These are phyloP conservation scores for Pythium periplocum DNA, from an alignment of 352 stramenopile genomes.

Conservation along the genomic window DNA sequence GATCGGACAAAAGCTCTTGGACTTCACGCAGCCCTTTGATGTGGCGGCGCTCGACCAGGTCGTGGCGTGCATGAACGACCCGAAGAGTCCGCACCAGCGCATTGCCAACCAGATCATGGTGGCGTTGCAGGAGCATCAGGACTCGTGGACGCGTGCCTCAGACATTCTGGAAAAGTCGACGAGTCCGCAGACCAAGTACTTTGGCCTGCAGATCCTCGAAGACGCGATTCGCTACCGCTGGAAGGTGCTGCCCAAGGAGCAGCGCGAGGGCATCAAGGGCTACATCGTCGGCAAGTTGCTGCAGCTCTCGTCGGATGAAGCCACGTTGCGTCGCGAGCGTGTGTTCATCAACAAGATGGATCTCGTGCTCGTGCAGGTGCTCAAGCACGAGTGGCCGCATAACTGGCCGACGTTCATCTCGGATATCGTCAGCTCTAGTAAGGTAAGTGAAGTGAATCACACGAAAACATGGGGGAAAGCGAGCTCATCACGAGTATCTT, in stretches of 20 bases:
- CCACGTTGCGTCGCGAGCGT: slow-evolving; percentile 80
- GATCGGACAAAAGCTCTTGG: slow-evolving; percentile 88
- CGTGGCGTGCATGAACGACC: slow-evolving; percentile 95
- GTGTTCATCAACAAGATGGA: slow-evolving; percentile 96
- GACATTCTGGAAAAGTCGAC: slow-evolving; percentile 95
- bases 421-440: slow-evolving; percentile 92
- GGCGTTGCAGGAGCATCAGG: slow-evolving; percentile 90
- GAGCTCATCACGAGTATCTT: not conserved
- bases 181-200: slow-evolving; percentile 89
- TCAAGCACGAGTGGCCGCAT: slow-evolving; percentile 99
- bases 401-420: slow-evolving; percentile 99
- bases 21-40: slow-evolving; percentile 95
- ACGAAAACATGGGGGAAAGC: too few relatives aligned
- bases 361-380: slow-evolving; percentile 95
- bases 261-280: slow-evolving; percentile 98
- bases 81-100: slow-evolving; percentile 89
- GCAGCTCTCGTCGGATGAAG: slow-evolving; percentile 89
- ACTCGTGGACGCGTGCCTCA: slow-evolving; percentile 91
- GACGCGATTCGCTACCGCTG: slow-evolving; percentile 96
- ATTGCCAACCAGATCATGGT: slow-evolving; percentile 94
- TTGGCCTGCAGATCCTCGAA: slow-evolving; percentile 94
- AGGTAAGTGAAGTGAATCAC: slow-evolving; percentile 32
- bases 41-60: slow-evolving; percentile 95
- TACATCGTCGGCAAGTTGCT: slow-evolving; percentile 98
- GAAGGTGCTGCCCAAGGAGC: slow-evolving; percentile 95